A percentile compares a stretch with the other conserved stretches of the same genome.
phyloP scores from a whole-genome alignment of 2,329 filamentous ascomycete species.

The Teratosphaeria nubilosa region DNA sequence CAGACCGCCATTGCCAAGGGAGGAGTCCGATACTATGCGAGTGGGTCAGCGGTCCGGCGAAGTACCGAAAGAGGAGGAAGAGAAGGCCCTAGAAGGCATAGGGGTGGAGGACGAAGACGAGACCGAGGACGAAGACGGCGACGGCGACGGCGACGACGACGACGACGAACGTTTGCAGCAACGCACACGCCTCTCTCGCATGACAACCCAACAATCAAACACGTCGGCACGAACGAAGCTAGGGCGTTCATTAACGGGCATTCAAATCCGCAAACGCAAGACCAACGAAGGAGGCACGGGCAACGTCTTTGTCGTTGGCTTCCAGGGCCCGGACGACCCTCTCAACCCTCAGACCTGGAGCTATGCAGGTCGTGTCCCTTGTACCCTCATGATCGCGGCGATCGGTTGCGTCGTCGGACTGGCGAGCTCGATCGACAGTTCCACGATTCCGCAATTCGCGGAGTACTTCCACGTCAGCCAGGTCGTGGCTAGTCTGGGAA shows the following conservation, averaged over 20 bases:
- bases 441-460: constrained; percentile 36
- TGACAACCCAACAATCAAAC: constrained; percentile 21
- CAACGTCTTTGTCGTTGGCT: constrained; percentile 31
- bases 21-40: constrained; percentile 5
- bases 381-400: constrained; percentile 25
- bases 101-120: constrained; percentile 10
- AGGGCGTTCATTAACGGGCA: constrained; percentile 26
- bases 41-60: constrained; percentile 1
- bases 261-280: constrained; percentile 26
- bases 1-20: constrained; percentile 1
- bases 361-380: constrained; percentile 18
- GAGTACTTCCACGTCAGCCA: constrained; percentile 39
- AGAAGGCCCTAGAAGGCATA: constrained; percentile 2
- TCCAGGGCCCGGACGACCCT: constrained; percentile 26
- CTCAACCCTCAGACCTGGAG: constrained; percentile 31
- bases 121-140: constrained; percentile 17
- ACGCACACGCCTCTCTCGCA: constrained; percentile 17
- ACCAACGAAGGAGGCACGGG: constrained; percentile 28
- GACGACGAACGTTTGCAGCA: constrained; percentile 12
- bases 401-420: constrained; percentile 44
- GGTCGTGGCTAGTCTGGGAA: constrained; percentile 42
- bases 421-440: constrained; percentile 45
- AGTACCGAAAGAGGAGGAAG: not conserved
- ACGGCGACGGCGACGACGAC: constrained; percentile 16
- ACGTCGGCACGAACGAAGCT: constrained; percentile 20